Base-by-base conservation (phyloP, 192 early-diverging fungal genomes). In the Kickxella alabastrina region DNA sequence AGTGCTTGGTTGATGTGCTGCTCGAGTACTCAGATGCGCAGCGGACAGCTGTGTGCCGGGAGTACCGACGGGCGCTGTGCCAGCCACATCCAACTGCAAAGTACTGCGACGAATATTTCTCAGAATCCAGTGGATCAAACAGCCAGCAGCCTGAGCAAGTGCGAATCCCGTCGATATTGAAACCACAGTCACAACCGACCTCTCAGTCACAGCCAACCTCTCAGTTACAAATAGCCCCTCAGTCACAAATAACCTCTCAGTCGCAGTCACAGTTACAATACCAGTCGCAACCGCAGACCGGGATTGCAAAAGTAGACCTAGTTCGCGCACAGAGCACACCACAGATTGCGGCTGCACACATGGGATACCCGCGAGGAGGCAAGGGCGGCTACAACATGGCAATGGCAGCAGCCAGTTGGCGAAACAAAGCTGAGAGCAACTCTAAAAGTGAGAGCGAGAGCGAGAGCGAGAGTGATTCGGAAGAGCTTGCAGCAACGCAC, bases 321-420 rank as follows among this genome's bases (percentile, higher is more conserved):
- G n/a, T n/a, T n/a, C n/a, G n/a, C n/a, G n/a, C n/a, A n/a, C n/a
- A n/a, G n/a, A n/a, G n/a, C n/a, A n/a, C n/a, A n/a, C n/a, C n/a
- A n/a, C n/a, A n/a, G n/a, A n/a, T n/a, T n/a, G n/a, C n/a, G n/a
- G n/a, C n/a, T n/a, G n/a, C n/a, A n/a, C n/a, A n/a, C n/a, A n/a
- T n/a, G 4, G 19, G 14, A 10, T 37, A 46, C 17, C 18, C 43
- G 3, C 36, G 60, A 9, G 69, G 62, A 3, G 62, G 69, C 6
- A 72, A 72, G 50, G 29, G 29, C 21, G 69, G 69, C 7, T 72
- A 65, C 44, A 61, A 55, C 18, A 32, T 55, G 5, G 44, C 52
- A 3, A 50, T 57, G 10, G 62, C 68, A 0, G 43, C 52, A 5
- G 32, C 52, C 4, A 37, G 25, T 2, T 46, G 43, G 19, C 48